These are phyloP conservation scores for Wickerhamomyces mucosus DNA, from an alignment of 805 yeast genomes.

Conservation along the genomic window DNA sequence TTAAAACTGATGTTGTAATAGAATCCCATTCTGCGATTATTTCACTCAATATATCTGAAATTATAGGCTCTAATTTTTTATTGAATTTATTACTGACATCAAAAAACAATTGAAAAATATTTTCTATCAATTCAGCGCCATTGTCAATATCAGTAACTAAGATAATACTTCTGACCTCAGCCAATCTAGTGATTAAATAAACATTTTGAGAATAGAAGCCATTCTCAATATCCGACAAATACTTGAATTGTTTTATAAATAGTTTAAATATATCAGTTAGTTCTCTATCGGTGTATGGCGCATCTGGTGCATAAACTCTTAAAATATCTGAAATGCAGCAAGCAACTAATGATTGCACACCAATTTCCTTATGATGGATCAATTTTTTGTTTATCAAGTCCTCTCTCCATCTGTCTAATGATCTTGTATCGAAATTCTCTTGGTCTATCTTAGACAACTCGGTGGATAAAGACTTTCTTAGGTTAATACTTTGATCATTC, in stretches of 20 bases:
- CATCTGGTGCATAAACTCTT: conserved; percentile 79
- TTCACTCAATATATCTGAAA: conserved; percentile 66
- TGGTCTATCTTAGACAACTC: conserved; percentile 59
- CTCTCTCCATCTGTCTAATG: conserved; percentile 35
- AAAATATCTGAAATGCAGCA: conserved; percentile 71
- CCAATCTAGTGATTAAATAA: conserved; percentile 55
- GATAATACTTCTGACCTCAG: conserved; percentile 68
- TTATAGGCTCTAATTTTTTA: conserved; percentile 45
- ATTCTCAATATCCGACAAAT: conserved; percentile 43
- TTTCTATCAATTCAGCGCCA: conserved; percentile 42
- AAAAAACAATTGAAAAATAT: conserved; percentile 55
- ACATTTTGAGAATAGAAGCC: conserved; percentile 56
- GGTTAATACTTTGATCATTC: conserved; percentile 7
- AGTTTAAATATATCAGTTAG: conserved; percentile 57
- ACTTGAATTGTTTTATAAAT: conserved; percentile 52
- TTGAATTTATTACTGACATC: conserved; percentile 39
- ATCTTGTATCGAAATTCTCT: conserved; percentile 38
- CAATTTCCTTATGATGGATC: conserved; percentile 49
- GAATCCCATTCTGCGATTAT: conserved; percentile 61
- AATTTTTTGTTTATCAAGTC: conserved; percentile 53
- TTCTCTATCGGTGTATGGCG: conserved; percentile 66
- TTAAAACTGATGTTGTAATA: conserved; percentile 51
- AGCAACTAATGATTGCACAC: conserved; percentile 60
- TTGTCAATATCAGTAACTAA: conserved; percentile 67
- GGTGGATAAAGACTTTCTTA: conserved; percentile 50